These are phyloP conservation scores for Globisporangium lucens DNA, from an alignment of 352 stramenopile species.

Conservation along the genomic window DNA sequence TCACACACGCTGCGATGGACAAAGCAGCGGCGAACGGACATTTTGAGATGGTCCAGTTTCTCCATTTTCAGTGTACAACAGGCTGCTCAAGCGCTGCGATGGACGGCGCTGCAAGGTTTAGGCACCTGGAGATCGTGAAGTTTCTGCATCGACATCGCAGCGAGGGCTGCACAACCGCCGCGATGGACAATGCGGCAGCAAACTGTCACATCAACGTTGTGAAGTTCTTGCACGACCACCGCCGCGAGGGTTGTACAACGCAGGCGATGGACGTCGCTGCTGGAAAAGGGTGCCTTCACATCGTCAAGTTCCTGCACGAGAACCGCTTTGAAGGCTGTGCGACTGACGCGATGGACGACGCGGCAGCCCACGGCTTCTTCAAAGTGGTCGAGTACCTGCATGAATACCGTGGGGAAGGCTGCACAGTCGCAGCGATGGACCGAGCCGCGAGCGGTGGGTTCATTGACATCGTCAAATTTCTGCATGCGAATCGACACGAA, in stretches of 20 bases:
- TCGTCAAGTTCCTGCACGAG: slow-evolving; percentile 1
- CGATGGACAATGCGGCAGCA: slow-evolving; percentile 5
- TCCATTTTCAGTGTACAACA: not conserved
- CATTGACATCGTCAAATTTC: not conserved
- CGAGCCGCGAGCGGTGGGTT: not conserved
- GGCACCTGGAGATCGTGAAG: not conserved
- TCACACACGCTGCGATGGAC: not conserved
- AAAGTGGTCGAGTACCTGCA: slow-evolving; percentile 9
- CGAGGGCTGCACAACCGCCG: not conserved
- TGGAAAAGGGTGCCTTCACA: slow-evolving; percentile 1
- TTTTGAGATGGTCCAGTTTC: not conserved
- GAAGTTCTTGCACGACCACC: slow-evolving; percentile 1
- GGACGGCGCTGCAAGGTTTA: not conserved
- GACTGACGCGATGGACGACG: not conserved
- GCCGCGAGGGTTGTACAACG: not conserved
- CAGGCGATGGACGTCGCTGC: slow-evolving; percentile 7
- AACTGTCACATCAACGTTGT: slow-evolving; percentile 3
- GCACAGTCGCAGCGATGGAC: not conserved
- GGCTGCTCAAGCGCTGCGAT: not conserved
- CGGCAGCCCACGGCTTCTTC: not conserved
- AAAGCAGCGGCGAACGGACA: not conserved
- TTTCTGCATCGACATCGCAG: not conserved
- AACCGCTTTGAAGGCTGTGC: not conserved
- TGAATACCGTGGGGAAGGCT: not conserved
- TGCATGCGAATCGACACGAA: slow-evolving; percentile 2